Base-by-base conservation (phyloP, 371 early-diverging fungal species). In the Mucor racemosus region DNA sequence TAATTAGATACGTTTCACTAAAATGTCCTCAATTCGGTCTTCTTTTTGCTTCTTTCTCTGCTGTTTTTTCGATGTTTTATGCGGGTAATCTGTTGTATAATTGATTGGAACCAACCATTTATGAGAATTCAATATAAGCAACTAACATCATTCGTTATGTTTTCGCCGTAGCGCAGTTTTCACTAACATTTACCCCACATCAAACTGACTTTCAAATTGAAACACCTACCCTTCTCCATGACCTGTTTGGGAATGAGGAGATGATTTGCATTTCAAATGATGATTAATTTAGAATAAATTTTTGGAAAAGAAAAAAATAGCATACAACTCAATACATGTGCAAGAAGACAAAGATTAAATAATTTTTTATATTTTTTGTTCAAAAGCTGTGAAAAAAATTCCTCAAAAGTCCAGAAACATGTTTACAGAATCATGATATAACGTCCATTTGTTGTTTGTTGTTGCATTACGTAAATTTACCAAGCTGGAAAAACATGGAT, bases 171-270 rank as follows among this genome's bases (percentile, higher is more conserved):
- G 50, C 50, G 50, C 44, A 44, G 44, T 44, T n/a, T 42, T 3
- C 17, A 17, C 14, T 26, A 40, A 40, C 39, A 31, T 60, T 60
- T 60, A 60, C 61, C 61, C 61, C 61, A 60, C 61, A 35, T 60
- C 48, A 11, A 6, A 5, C 61, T 60, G 61, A 21, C 48, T 48
- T 60, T 60, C 13, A 60, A 60, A 48, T 17, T 11, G 26, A 4
- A 19, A 7, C 50, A 50, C 50, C 50, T 26, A 50, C n/a, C 48
- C 4, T 6, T 9, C 36, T 9, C 7, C 38, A 11, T n/a, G n/a
- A n/a, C n/a, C n/a, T n/a, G 38, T 1, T 38, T 38, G 1, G 17
- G 21, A 50, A 50, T 21, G 17, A 48, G 21, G 48, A 19, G 48
- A 48, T 48, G 21, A 48, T 50, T 50, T 50, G 50, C 50, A 50